Evolutionary conservation across 352 stramenopile species (phyloP).

Genomic region (Globisporangium nodosum): DNA sequence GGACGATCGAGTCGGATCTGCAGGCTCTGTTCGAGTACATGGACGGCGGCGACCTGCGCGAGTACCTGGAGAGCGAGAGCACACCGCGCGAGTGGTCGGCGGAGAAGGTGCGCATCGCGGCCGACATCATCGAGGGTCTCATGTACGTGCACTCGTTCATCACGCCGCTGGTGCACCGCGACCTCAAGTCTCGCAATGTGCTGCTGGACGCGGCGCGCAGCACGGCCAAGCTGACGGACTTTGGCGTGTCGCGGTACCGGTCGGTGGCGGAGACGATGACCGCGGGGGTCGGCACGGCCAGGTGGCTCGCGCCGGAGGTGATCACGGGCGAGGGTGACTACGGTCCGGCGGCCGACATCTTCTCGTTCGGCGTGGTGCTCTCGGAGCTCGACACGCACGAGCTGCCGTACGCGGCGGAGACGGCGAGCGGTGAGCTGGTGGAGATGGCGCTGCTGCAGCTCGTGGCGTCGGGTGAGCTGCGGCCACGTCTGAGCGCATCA

Average conservation of each 20-base stretch:
- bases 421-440: too few relatives aligned
- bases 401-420: slow-evolving; percentile 28
- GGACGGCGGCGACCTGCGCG: slow-evolving; percentile 43
- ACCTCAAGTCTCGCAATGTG: slow-evolving; percentile 25
- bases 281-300: slow-evolving; percentile 12
- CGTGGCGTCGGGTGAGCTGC: too few relatives aligned
- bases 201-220: slow-evolving; percentile 3
- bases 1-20: slow-evolving; percentile 47
- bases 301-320: slow-evolving; percentile 43
- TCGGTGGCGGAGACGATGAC: not conserved
- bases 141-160: slow-evolving; percentile 25
- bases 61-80: slow-evolving; percentile 24
- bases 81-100: too few relatives aligned
- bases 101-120: slow-evolving; percentile 25
- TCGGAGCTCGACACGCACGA: slow-evolving; percentile 50
- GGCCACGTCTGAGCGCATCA: too few relatives aligned
- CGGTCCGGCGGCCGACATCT: slow-evolving; percentile 45
- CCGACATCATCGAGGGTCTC: slow-evolving; percentile 29
- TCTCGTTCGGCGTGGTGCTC: slow-evolving; percentile 51
- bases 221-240: slow-evolving; percentile 49
- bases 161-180: slow-evolving; percentile 8
- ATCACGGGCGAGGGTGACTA: slow-evolving; percentile 23
- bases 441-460: too few relatives aligned
- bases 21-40: slow-evolving; percentile 71
- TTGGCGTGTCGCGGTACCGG: slow-evolving; percentile 30